A percentile compares a stretch with the other conserved stretches of the same genome.
phyloP scores from a whole-genome alignment of 495 filamentous ascomycete genomes.

The Daldinia childiae region DNA sequence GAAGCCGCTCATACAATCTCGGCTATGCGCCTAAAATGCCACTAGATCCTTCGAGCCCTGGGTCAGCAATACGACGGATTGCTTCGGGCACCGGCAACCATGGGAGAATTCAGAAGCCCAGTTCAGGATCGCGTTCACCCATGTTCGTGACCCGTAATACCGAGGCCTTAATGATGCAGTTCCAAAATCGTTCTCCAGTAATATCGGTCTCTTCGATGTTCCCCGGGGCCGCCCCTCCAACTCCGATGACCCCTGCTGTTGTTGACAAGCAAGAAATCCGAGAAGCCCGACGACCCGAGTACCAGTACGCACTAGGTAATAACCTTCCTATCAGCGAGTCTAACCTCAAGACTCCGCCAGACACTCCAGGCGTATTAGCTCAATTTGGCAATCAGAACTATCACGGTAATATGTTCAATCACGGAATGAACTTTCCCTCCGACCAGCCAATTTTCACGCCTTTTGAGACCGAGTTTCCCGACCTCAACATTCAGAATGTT shows the following conservation, averaged over 20 bases:
- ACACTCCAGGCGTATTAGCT: constrained; percentile 53
- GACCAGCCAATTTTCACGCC: constrained; percentile 58
- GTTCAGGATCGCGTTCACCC: constrained; percentile 54
- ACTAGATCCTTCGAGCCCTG: constrained; percentile 53
- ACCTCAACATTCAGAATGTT: constrained; percentile 51
- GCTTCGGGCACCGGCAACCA: constrained; percentile 52
- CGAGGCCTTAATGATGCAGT: constrained; percentile 53
- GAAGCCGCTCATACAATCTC: constrained; percentile 47
- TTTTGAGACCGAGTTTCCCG: constrained; percentile 56
- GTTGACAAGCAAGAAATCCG: constrained; percentile 46
- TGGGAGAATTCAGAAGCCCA: constrained; percentile 55
- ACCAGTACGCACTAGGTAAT: constrained; percentile 45
- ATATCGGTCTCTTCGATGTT: constrained; percentile 29
- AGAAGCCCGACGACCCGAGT: constrained; percentile 52
- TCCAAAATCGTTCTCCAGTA: constrained; percentile 48
- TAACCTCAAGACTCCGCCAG: constrained; percentile 57
- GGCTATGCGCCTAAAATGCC: constrained; percentile 48
- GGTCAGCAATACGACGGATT: constrained; percentile 55
- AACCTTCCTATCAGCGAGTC: constrained; percentile 47
- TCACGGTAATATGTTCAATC: constrained; percentile 35
- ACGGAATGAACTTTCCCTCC: constrained; percentile 46
- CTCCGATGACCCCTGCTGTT: constrained; percentile 52
- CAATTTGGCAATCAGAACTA: constrained; percentile 50
- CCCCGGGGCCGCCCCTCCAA: constrained; percentile 42
- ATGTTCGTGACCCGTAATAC: constrained; percentile 55